Evolutionary conservation across 169 alveolate genomes (phyloP), one percentile per base, ranked within the genome.

Genomic region (Cryptosporidium canis): DNA sequence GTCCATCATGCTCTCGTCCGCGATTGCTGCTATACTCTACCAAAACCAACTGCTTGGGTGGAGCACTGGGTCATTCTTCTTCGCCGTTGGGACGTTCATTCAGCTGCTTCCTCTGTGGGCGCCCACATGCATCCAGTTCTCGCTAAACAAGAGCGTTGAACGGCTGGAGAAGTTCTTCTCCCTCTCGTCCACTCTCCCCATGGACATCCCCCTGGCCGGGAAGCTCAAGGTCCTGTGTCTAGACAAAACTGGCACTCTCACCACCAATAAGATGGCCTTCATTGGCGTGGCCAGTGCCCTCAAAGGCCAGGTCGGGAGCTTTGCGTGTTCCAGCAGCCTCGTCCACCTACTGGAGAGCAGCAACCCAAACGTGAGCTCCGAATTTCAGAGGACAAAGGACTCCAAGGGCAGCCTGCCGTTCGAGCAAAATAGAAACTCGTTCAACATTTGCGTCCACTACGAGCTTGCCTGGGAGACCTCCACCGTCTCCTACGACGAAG

Each of bases 41-140:
- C 87, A 77, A 35, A 77, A 58, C 37, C 66, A 56, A n/a, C 11
- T 63, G 8, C 71, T 77, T 37, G 87, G 87, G 1, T 77, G 87
- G 87, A 77, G 64, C 18, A 58, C 72, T n/a, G 87, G 87, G 3
- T 77, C 87, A n/a, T 77, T 77, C 45, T 77, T 77, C 66, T 77
- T 77, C 29, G 87, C 87, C 24, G 87, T 77, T 27, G 87, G 87
- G n/a, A 77, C 87, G 24, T 77, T 77, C 21, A 77, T 77, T 3
- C 87, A 77, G 27, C 7, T 77, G 1, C 64, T 77, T 16, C 87
- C 87, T 12, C 39, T 77, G 8, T 77, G 87, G 87, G 87, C 87
- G 3, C 87, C 87, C 2, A 43, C 87, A 16, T 77, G 87, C 9
- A 63, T 77, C 12, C 87, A 77, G n/a, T 58, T 61, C 21, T 77